Evolutionary conservation across 306 rosid species (phyloP).

Genomic region (Casuarina cunninghamiana): DNA sequence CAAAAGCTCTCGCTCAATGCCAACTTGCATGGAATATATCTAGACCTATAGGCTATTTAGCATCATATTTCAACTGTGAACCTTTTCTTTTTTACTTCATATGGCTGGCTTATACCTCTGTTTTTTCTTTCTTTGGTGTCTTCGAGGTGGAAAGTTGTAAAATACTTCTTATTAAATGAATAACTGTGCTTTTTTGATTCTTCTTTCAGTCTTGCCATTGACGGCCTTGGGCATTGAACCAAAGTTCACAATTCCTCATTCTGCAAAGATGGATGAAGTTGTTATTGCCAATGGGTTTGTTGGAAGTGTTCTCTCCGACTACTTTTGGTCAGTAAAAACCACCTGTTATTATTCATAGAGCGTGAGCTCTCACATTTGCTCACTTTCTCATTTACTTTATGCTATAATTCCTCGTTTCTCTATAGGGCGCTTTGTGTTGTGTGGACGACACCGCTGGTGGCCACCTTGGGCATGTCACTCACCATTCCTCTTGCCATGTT

Average conservation of each 20-base stretch:
- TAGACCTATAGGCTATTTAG: background rate
- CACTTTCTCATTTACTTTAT: conserved; percentile 14
- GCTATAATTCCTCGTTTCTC: conserved; percentile 25
- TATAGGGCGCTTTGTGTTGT: conserved; percentile 93
- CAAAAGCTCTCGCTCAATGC: conserved; percentile 13
- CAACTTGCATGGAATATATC: background rate
- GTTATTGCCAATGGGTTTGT: conserved; percentile 90
- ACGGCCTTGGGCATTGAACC: conserved; percentile 95
- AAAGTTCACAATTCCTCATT: conserved; percentile 79
- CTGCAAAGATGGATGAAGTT: conserved; percentile 75
- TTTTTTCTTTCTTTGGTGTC: background rate
- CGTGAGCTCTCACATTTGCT: conserved; percentile 3
- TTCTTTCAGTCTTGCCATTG: conserved; percentile 82
- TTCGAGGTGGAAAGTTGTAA: background rate
- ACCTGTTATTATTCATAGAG: conserved; percentile 13
- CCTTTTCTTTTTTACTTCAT: background rate
- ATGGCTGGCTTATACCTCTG: background rate
- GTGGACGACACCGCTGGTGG: conserved; percentile 98
- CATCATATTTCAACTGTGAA: background rate
- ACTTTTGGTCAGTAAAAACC: conserved; percentile 66
- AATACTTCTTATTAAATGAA: conserved; percentile 3
- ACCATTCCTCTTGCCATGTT: conserved; percentile 98
- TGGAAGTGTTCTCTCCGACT: conserved; percentile 96
- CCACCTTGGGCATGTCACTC: conserved; percentile 98
- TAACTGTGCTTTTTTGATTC: conserved; percentile 5